Evolutionary conservation across 2,329 filamentous ascomycete species (phyloP).

Genomic region (Fusarium vanettenii): DNA sequence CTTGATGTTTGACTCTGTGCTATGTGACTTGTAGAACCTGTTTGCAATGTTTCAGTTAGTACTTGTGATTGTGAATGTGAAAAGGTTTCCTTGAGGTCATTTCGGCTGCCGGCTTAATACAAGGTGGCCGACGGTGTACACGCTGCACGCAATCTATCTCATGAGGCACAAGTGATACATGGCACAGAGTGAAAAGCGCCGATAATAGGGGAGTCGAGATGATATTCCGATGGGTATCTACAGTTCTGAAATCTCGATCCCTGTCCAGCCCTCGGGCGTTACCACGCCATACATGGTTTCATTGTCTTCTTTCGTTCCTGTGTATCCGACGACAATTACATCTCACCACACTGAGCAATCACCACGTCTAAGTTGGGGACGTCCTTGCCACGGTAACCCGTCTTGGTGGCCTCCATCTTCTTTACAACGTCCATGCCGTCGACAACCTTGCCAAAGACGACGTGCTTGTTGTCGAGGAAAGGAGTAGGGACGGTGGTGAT

Average conservation of each 20-base stretch:
- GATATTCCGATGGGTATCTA: slow-evolving; percentile 35
- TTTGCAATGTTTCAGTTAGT: slow-evolving; percentile 1
- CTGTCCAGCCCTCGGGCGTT: slow-evolving; percentile 6
- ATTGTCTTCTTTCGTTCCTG: neutral
- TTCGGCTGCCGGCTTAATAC: neutral
- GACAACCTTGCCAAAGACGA: slow-evolving; percentile 92
- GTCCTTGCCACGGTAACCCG: slow-evolving; percentile 78
- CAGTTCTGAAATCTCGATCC: slow-evolving; percentile 20
- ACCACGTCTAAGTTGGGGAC: slow-evolving; percentile 86
- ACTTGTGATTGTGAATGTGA: neutral
- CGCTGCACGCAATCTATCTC: slow-evolving; percentile 5
- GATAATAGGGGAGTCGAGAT: slow-evolving; percentile 19
- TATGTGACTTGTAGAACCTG: slow-evolving; percentile 7
- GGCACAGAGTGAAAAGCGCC: slow-evolving; percentile 32
- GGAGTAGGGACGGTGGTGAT: slow-evolving; percentile 90
- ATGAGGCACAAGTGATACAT: slow-evolving; percentile 18
- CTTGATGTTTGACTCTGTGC: neutral
- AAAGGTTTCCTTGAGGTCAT: neutral
- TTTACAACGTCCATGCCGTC: slow-evolving; percentile 90
- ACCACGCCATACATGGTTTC: neutral
- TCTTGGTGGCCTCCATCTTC: slow-evolving; percentile 93
- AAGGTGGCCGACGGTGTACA: neutral
- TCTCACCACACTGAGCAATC: slow-evolving; percentile 91
- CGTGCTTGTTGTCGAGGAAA: slow-evolving; percentile 92
- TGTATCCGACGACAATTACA: slow-evolving; percentile 64